Conservation (phyloP, 2,329 filamentous ascomycete genomes). For the Neonectria sp. region DNA sequence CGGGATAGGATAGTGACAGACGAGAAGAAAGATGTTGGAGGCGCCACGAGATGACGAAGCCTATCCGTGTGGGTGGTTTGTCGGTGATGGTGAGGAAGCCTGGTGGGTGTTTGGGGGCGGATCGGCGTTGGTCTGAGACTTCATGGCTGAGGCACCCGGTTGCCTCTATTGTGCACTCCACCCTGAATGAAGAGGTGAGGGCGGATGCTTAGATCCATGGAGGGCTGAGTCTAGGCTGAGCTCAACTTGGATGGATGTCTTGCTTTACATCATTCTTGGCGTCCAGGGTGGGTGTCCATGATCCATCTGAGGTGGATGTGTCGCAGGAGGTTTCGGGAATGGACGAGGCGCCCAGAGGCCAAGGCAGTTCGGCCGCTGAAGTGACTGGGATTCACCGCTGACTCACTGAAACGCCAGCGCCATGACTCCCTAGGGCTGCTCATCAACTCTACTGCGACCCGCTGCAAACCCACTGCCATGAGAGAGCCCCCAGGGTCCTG, state of each 20-base stretch:
- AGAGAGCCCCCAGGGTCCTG: not conserved
- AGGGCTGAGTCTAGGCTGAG: constrained; percentile 28
- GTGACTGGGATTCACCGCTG: not conserved
- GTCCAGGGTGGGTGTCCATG: not conserved
- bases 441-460: constrained; percentile 2
- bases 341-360: not conserved
- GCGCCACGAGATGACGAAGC: constrained; percentile 25
- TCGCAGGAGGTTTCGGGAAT: not conserved
- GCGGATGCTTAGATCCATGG: not conserved
- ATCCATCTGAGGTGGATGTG: not conserved
- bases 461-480: constrained; percentile 4
- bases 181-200: not conserved
- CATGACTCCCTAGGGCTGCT: constrained; percentile 7
- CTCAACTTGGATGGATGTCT: constrained; percentile 9
- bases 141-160: not conserved
- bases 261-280: constrained; percentile 6
- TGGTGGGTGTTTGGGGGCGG: constrained; percentile 17
- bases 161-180: not conserved
- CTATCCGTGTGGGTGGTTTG: constrained; percentile 2
- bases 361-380: not conserved
- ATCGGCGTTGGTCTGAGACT: constrained; percentile 10
- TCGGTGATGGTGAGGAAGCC: constrained; percentile 5
- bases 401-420: constrained; percentile 12
- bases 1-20: constrained; percentile 17
- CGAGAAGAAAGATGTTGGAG: constrained; percentile 10